A percentile compares a stretch with the other conserved stretches of the same genome.
Evolutionary conservation across 2,329 filamentous ascomycete genomes (phyloP).

Genomic region (Aurifilum marmelostoma): DNA sequence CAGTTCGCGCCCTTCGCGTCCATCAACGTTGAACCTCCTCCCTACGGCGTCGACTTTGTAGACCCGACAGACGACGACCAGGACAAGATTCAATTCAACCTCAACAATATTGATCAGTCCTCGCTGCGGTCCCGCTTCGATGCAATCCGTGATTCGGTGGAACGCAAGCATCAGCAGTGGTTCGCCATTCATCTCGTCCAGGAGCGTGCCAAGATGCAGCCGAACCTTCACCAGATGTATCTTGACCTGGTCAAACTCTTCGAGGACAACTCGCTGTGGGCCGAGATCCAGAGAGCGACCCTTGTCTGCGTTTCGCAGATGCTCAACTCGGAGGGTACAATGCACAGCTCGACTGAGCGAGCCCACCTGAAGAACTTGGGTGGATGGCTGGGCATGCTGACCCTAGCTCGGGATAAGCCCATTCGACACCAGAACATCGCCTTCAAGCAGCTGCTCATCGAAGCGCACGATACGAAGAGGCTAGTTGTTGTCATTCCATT

Average conservation of each 20-base stretch:
- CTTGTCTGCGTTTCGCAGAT: conserved; percentile 84
- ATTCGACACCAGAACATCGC: conserved; percentile 97
- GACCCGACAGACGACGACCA: conserved; percentile 84
- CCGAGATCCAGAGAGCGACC: conserved; percentile 89
- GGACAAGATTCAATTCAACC: conserved; percentile 90
- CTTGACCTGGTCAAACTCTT: conserved; percentile 86
- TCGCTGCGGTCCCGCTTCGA: conserved; percentile 84
- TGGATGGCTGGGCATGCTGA: conserved; percentile 90
- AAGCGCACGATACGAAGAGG: conserved; percentile 90
- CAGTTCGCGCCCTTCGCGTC: conserved; percentile 74
- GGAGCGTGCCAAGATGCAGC: conserved; percentile 94
- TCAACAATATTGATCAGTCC: conserved; percentile 93
- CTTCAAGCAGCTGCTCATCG: conserved; percentile 92
- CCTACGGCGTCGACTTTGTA: conserved; percentile 68
- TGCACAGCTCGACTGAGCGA: conserved; percentile 83
- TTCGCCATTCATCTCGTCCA: conserved; percentile 95
- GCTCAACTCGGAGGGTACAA: conserved; percentile 85
- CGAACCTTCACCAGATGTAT: conserved; percentile 94
- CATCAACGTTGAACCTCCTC: conserved; percentile 73
- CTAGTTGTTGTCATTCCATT: conserved; percentile 94
- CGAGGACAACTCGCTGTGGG: conserved; percentile 77
- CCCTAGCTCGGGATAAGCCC: conserved; percentile 89
- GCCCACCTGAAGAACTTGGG: conserved; percentile 91
- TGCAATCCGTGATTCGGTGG: conserved; percentile 78
- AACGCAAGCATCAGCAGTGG: conserved; percentile 88